A percentile compares a stretch with the other conserved stretches of the same genome.
phyloP scores from a whole-genome alignment of 257 asterid genomes.

The Plantago major region DNA sequence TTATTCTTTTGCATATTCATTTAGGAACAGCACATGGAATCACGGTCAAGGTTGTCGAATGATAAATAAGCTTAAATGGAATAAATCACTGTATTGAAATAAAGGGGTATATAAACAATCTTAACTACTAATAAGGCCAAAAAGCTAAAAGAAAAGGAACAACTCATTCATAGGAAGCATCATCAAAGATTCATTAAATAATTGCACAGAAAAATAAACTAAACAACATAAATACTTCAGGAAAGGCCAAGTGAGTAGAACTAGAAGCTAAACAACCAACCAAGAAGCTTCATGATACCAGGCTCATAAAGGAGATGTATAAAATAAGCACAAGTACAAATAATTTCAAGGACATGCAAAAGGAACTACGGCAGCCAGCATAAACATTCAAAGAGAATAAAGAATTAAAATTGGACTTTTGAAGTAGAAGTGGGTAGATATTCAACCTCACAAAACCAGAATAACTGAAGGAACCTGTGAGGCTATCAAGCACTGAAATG shows the following conservation, averaged over 20 bases:
- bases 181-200: neutral
- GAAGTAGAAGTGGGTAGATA: too few species aligned
- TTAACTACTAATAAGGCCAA: slow-evolving; percentile 15
- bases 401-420: neutral
- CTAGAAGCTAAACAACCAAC: neutral
- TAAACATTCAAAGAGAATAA: neutral
- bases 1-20: slow-evolving; percentile 3
- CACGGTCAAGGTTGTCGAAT: slow-evolving; percentile 11
- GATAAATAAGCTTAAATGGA: neutral
- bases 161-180: slow-evolving; percentile 6
- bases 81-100: neutral
- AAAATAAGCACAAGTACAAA: neutral
- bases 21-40: slow-evolving; percentile 11
- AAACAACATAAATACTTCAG: neutral
- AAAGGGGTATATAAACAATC: slow-evolving; percentile 1
- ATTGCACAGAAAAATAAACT: neutral
- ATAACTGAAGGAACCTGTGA: neutral
- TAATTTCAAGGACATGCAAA: neutral
- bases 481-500: neutral
- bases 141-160: slow-evolving; percentile 10
- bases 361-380: neutral
- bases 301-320: neutral
- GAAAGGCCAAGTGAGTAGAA: neutral
- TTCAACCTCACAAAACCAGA: too few species aligned
- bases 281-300: neutral